Percentiles rank a stretch among this genome's conserved stretches.
Conservation (phyloP, 768 basidiomycete species). For the Obba rivulosa region DNA sequence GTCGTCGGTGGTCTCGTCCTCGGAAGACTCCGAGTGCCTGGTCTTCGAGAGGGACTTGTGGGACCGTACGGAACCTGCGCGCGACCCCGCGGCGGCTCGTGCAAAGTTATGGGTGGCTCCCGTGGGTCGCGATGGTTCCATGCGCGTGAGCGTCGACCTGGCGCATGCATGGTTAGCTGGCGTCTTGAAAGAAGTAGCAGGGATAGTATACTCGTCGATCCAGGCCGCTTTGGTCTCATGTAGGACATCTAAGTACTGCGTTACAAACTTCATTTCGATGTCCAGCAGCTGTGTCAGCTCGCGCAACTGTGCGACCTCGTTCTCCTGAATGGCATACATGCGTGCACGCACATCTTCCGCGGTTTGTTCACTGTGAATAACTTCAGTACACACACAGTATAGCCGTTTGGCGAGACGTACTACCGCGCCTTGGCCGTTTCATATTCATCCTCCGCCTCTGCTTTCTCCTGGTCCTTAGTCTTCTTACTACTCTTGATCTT, state of each 20-base stretch:
- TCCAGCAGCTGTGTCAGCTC: conserved; percentile 72
- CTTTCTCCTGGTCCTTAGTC: conserved; percentile 67
- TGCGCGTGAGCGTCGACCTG: conserved; percentile 27
- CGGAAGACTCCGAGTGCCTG: conserved; percentile 4
- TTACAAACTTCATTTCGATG: conserved; percentile 66
- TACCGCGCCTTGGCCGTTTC: conserved; percentile 67
- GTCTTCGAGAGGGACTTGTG: conserved; percentile 24
- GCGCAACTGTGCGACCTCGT: conserved; percentile 65
- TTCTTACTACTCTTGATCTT: conserved; percentile 71
- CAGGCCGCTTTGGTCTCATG: conserved; percentile 64
- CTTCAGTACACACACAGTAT: neutral
- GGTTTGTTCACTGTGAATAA: conserved; percentile 76
- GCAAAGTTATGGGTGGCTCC: neutral
- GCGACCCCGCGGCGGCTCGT: conserved; percentile 20
- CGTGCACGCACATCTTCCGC: conserved; percentile 78
- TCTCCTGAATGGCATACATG: conserved; percentile 76
- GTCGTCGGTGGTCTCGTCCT: conserved; percentile 10
- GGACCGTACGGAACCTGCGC: conserved; percentile 29
- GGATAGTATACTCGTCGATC: conserved; percentile 51
- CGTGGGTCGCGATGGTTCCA: conserved; percentile 17
- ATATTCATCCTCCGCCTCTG: conserved; percentile 80
- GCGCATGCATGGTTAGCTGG: neutral
- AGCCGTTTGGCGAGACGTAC: conserved; percentile 36
- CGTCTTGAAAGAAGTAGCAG: conserved; percentile 6
- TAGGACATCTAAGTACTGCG: conserved; percentile 69